Base-by-base conservation (phyloP, 805 yeast species). In the Myxozyma melibiosi region DNA sequence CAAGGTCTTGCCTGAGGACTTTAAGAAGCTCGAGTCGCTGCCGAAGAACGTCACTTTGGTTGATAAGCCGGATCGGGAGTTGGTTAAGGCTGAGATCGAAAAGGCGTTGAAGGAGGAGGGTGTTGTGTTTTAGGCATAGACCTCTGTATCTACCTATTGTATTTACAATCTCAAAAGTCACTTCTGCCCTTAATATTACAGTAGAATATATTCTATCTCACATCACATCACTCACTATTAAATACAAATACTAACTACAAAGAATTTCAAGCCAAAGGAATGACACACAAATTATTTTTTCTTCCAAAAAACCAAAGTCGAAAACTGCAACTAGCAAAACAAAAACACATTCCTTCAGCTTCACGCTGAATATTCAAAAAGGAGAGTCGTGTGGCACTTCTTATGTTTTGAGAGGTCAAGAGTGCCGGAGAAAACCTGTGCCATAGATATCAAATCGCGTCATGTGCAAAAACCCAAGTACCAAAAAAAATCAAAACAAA, bases 1-100 rank as follows among this genome's bases (percentile, higher is more conserved):
- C 68, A 78, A 78, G 47, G 97, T 94, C 20, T 80, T 94, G 54
- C 98, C 99, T 37, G 88, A 79, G 28, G 97, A 90, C 74, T 81
- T 94, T 74, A 86, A 81, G 73, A 81, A 81, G 46, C 81, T 94
- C 71, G 75, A 87, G 47, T 69, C 79, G 7, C 78, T 88, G 72
- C 86, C 87, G 68, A 85, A 89, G 76, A 88, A 88, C 74, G 82
- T 89, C 65, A 81, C 79, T 59, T 77, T 82, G 56, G 80, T 90
- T 44, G 89, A 86, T 61, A 80, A 79, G 67, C 84, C 94, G 40
- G 88, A 88, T 61, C 76, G 86, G 60, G 85, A 84, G 68, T 79
- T 83, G 14, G 50, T 51, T 3, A 43, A 43, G 35, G 41, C 22
- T 11, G 55, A 44, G 38, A 51, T 51, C 18, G 55, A 43, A 25